Evolutionary conservation across 1,139 yeast genomes (phyloP).

Genomic region (Candida smagusa): DNA sequence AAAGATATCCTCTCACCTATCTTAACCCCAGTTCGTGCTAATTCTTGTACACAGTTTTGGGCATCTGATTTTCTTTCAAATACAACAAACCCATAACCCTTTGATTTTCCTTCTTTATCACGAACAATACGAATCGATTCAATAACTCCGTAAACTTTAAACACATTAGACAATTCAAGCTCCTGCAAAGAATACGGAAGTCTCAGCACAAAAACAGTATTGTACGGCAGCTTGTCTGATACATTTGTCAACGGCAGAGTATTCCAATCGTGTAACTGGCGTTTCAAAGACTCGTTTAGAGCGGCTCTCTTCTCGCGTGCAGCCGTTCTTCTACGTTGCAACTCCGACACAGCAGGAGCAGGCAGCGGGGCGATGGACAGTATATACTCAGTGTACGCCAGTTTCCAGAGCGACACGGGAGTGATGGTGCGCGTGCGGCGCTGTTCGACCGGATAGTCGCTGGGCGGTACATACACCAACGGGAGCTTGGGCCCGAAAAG

Average conservation of each 20-base stretch:
- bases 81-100: constrained; percentile 85
- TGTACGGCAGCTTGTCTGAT: constrained; percentile 64
- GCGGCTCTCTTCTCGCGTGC: constrained; percentile 18
- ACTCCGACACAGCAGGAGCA: constrained; percentile 12
- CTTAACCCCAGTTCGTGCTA: constrained; percentile 51
- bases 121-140: constrained; percentile 67
- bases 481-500: constrained; percentile 74
- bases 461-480: constrained; percentile 48
- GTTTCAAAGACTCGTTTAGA: constrained; percentile 23
- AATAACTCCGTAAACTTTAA: constrained; percentile 66
- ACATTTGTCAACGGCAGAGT: constrained; percentile 48
- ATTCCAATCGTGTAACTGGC: constrained; percentile 42
- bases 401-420: constrained; percentile 47
- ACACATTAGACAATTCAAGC: constrained; percentile 61
- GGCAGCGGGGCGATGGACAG: no score
- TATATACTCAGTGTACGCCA: constrained; percentile 29
- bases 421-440: constrained; percentile 51
- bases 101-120: constrained; percentile 53
- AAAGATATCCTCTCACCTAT: constrained; percentile 44
- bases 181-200: constrained; percentile 67
- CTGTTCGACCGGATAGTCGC: constrained; percentile 51
- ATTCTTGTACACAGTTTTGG: constrained; percentile 53
- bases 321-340: constrained; percentile 8
- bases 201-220: constrained; percentile 76
- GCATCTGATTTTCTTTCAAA: constrained; percentile 62